Evolutionary conservation across 495 filamentous ascomycete species (phyloP), one percentile per base, ranked within the genome.

Genomic region (Lasiosphaeria hispida): DNA sequence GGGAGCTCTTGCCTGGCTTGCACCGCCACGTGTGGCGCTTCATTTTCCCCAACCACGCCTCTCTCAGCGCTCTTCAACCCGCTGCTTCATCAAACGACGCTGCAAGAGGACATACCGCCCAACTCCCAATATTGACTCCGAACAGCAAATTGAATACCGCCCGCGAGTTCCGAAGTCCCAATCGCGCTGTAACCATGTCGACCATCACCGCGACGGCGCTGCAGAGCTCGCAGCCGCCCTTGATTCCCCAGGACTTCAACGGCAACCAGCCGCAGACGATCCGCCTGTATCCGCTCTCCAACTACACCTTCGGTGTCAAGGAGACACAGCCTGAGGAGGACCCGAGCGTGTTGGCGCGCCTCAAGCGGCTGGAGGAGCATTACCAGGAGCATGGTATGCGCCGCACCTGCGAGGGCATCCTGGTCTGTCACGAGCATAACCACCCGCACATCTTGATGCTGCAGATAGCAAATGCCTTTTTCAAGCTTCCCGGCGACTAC

Each of bases 381-480:
- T 98, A 97, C 74, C 80, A 85, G 9, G 76, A 84, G 42, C 85
- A 97, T 78, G 94, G 94, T 60, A 97, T 98, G 94, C 87, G 94
- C 38, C 85, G 94, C 5, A 97, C 94, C 6, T 96, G 93, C 71
- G 94, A 98, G 76, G 94, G 94, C 55, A 86, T 98, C 55, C 81
- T 98, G 10, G 90, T 98, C 59, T 98, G 94, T 74, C 94, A 98
- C 69, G 94, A 98, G 72, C 93, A 97, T 77, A 97, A 96, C 72
- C 94, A 97, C 71, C 94, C 94, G 1, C 94, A 97, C 69, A 94
- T 97, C 52, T 74, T 97, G 66, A 97, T 97, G 95, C 80, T 97
- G 62, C 94, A 97, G 78, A 98, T 98, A 60, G 94, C 94, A 18
- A 98, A 98, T 75, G 93, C 94, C 4, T 98, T 98, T 73, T 97